Base-by-base conservation (phyloP, 1,139 yeast species). In the Nadsonia starkeyi-henricii region DNA sequence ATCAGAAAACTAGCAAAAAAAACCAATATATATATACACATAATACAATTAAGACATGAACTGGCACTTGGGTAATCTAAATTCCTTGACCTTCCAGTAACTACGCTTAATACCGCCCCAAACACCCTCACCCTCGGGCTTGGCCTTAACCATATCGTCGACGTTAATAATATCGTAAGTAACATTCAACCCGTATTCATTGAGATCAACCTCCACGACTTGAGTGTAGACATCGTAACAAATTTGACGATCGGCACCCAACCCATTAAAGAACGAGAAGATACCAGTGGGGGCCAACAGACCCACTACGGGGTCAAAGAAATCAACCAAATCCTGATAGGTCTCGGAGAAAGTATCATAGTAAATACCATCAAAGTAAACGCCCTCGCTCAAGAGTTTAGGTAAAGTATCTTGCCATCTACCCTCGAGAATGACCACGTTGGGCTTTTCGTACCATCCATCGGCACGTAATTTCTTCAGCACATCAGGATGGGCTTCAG, bases 401-500 rank as follows among this genome's bases (percentile, higher is more conserved):
- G 88, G 84, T 42, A 89, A 62, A 13, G 79, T 74, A 44, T 84
- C 93, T 63, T 89, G 96, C 97, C 97, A 89, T 60, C 88, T 75
- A 17, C 97, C 97, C 57, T 79, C 85, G 41, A 89, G 68, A 1
- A 89, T 69, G 1, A 77, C 77, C 28, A 89, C 96, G 53, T 78
- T 78, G 12, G 75, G 69, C 58, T 77, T 82, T 4, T 79, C 81
- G 61, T 76, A 80, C 97, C 97, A 89, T 1, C 96, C 96, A 56
- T 84, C 91, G 1, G 62, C 58, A 50, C 70, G 70, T 71, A 89
- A 68, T 58, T 84, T 81, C 1, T 65, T 63, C 36, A 89, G 66
- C 5, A 89, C 97, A 57, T 85, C 95, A 1, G 97, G 96, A 58
- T 89, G 97, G 0, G 97, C 96, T 63, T 89, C 97, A 55, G 88